Base-by-base conservation (phyloP, 2,329 filamentous ascomycete genomes). In the Drechslerella dactyloides region DNA sequence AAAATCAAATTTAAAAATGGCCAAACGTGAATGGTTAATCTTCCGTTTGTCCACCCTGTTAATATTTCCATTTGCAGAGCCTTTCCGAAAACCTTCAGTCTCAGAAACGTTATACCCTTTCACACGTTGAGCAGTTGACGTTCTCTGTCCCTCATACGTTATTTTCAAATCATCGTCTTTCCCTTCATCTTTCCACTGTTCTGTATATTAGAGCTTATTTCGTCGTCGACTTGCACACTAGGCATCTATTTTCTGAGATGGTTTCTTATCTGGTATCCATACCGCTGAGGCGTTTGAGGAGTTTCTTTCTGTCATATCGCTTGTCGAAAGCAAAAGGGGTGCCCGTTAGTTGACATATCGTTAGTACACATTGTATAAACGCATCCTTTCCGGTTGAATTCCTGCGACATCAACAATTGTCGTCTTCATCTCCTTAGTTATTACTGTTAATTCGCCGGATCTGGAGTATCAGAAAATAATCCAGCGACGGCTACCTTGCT, bases 1-100 rank as follows among this genome's bases (percentile, higher is more conserved):
- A 73, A 73, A 35, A 61, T 73, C n/a, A 73, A 68, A 35, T 66
- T 73, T 42, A 66, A 54, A 5, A 70, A 70, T 46, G 55, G 55
- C 8, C 50, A 60, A 33, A 55, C 50, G 30, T 48, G 48, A 54
- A 15, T 24, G n/a, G 6, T 10, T 58, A 15, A 52, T 48, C 19
- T 27, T 15, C 10, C 11, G 27, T 15, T 15, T 19, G 24, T 21
- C 6, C 17, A 24, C n/a, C 56, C 17, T 51, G n/a, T n/a, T 51
- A 11, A 17, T 48, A 10, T 27, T 24, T 37, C 8, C 52, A 10
- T 51, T 42, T 23, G 44, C 48, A 52, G 21, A 62, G 27, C 46
- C 2, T 54, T 65, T 19, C 23, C 24, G 44, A 60, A 63, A 54
- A 44, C 30, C 59, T 42, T 40, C 17, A 15, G 24, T 44, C 51